Evolutionary conservation across 768 basidiomycete species (phyloP).

Genomic region (Gyrodon lividus): DNA sequence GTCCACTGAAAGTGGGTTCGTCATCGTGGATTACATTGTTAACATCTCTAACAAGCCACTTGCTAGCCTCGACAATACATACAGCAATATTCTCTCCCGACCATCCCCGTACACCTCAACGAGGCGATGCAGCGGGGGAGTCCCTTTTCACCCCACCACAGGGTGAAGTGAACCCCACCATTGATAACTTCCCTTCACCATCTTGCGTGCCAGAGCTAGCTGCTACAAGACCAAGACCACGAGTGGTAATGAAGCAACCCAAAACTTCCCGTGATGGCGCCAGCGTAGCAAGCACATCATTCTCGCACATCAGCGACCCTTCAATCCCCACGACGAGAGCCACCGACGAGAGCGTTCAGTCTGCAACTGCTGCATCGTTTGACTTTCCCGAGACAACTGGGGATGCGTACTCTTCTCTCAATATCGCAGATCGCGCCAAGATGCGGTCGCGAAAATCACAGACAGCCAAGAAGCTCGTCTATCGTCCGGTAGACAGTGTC

Average conservation of each 20-base stretch:
- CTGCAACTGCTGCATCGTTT: constrained; percentile 12
- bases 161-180: constrained; percentile 3
- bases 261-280: background rate
- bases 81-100: constrained; percentile 16
- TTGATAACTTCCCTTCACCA: constrained; percentile 12
- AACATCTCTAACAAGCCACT: background rate
- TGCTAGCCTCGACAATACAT: constrained; percentile 19
- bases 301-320: constrained; percentile 24
- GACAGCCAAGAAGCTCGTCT: constrained; percentile 13
- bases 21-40: background rate
- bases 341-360: constrained; percentile 22
- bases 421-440: constrained; percentile 60
- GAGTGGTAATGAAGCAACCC: constrained; percentile 22
- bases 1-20: constrained; percentile 10
- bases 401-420: constrained; percentile 27
- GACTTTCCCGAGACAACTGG: constrained; percentile 9
- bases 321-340: constrained; percentile 8
- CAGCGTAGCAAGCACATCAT: constrained; percentile 7
- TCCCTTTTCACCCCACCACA: constrained; percentile 31
- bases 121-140: constrained; percentile 1
- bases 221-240: constrained; percentile 27
- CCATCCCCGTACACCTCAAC: constrained; percentile 15
- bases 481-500: constrained; percentile 2
- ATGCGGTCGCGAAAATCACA: constrained; percentile 44
- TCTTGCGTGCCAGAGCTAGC: constrained; percentile 1